Evolutionary conservation across 176 grass and related monocot species (phyloP).

Genomic region (Paspalum notatum): DNA sequence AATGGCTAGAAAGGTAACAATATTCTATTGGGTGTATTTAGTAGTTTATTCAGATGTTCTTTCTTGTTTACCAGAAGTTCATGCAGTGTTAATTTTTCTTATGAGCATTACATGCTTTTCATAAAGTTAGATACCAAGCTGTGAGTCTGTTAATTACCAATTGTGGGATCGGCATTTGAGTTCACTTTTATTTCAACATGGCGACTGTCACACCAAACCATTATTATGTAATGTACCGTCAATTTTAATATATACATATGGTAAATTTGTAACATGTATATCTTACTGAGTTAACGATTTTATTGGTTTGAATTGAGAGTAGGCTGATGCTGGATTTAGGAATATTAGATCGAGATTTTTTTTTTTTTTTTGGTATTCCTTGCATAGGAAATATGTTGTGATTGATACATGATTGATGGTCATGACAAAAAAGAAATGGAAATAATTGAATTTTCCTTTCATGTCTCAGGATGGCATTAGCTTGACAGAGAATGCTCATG

Average conservation of each 20-base stretch:
- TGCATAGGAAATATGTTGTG: constrained; percentile 8
- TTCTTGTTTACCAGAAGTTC: constrained; percentile 31
- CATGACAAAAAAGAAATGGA: not conserved
- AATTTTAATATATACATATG: not conserved
- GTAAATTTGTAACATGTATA: not conserved
- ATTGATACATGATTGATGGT: not conserved
- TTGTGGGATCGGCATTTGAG: not conserved
- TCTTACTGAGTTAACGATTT: not conserved
- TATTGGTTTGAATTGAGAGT: constrained; percentile 1
- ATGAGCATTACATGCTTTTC: constrained; percentile 11
- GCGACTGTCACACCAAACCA: not conserved
- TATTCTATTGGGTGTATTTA: constrained; percentile 19
- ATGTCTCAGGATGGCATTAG: constrained; percentile 93
- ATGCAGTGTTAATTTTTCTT: not conserved
- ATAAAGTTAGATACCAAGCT: not conserved
- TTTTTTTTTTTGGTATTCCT: not conserved
- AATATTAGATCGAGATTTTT: not conserved
- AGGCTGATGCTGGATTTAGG: not conserved
- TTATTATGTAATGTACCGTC: not conserved
- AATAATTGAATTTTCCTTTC: constrained; percentile 35
- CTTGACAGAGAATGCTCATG: constrained; percentile 85
- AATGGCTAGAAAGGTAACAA: constrained; percentile 80
- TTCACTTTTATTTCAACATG: not conserved
- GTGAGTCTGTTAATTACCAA: not conserved
- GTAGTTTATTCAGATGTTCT: constrained; percentile 23